Conservation (phyloP, 371 early-diverging fungal genomes). For the Rhizopus stolonifer region DNA sequence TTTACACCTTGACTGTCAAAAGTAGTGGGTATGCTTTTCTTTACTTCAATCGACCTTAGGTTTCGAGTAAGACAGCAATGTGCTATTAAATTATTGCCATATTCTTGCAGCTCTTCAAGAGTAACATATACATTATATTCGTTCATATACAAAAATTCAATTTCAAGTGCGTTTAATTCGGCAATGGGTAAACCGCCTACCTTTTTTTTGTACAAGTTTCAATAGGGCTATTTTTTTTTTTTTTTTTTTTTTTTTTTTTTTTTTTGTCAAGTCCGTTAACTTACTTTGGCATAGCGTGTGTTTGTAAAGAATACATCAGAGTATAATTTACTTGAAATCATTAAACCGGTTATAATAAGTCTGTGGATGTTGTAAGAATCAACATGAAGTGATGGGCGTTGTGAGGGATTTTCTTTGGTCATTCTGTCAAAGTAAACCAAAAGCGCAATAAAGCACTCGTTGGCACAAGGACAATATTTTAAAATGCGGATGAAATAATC, state of each 20-base stretch:
- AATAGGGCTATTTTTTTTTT: too few species aligned
- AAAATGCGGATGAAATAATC: slow-evolving; percentile 76
- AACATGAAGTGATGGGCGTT: slow-evolving; percentile 48
- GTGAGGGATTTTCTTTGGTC: slow-evolving; percentile 24
- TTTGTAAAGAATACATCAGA: slow-evolving; percentile 87
- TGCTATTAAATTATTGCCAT: slow-evolving; percentile 53
- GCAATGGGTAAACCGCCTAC: slow-evolving; percentile 88
- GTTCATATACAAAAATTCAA: slow-evolving; percentile 75
- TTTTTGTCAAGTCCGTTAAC: background rate
- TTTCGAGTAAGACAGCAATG: slow-evolving; percentile 19
- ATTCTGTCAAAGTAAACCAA: slow-evolving; percentile 77
- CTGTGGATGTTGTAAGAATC: slow-evolving; percentile 87
- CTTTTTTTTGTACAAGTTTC: too few species aligned
- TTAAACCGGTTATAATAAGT: slow-evolving; percentile 73
- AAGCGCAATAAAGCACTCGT: slow-evolving; percentile 74
- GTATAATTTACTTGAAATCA: slow-evolving; percentile 77
- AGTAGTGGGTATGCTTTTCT: too few species aligned
- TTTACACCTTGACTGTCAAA: too few species aligned
- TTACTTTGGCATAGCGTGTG: slow-evolving; percentile 73
- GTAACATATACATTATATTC: slow-evolving; percentile 76
- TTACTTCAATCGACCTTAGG: too few species aligned
- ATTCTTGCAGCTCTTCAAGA: slow-evolving; percentile 77
- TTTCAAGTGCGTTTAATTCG: slow-evolving; percentile 87
- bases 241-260: slow-evolving; percentile 10
- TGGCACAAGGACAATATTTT: slow-evolving; percentile 83